Evolutionary conservation across 805 yeast genomes (phyloP), one percentile per base, ranked within the genome.

Genomic region (Candida nemodendra): DNA sequence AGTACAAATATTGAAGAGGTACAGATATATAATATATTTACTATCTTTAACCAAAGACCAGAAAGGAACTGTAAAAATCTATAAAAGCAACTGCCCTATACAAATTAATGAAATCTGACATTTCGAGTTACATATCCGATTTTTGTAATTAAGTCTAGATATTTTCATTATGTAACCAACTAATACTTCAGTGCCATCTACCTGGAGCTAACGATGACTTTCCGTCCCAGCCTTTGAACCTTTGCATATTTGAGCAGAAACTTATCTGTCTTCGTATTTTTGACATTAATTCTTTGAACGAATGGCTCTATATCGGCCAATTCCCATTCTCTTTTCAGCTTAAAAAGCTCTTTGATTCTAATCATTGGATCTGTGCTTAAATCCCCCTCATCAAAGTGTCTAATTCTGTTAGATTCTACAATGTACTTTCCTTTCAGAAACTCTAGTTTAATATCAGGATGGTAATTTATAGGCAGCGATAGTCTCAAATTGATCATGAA

Each of bases 401-500:
- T 74, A 5, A 90, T 65, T 2, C 56, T 44, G 3, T 59, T 63
- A 3, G 18, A 29, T 4, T 75, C 60, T 3, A 62, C 54, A 12
- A 84, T 45, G 34, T 37, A 46, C 7, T 42, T 36, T 3, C 53
- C 53, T 12, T 32, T 12, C 33, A 49, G 31, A 23, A 38, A 42
- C 39, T 79, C 81, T 12, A 84, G 65, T 14, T 81, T 73, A 28
- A 81, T 73, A 33, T 74, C 78, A 1, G 64, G 64, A 18, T 48
- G 48, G 36, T 60, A 61, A 31, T 64, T 78, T 72, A 57, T 77
- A 72, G 93, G 90, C 28, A 85, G 67, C 5, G 71, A 63, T 1
- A 79, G 66, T 49, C 79, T 76, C 79, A 90, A 76, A 36, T 73
- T 71, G 33, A 84, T 69, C 42, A 80, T 51, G 51, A 88, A 77